Percentiles rank a stretch among this genome's conserved stretches.
These are phyloP conservation scores for Ceratocystis alfenasii DNA, from an alignment of 2,329 filamentous ascomycete species.

Conservation along the genomic window DNA sequence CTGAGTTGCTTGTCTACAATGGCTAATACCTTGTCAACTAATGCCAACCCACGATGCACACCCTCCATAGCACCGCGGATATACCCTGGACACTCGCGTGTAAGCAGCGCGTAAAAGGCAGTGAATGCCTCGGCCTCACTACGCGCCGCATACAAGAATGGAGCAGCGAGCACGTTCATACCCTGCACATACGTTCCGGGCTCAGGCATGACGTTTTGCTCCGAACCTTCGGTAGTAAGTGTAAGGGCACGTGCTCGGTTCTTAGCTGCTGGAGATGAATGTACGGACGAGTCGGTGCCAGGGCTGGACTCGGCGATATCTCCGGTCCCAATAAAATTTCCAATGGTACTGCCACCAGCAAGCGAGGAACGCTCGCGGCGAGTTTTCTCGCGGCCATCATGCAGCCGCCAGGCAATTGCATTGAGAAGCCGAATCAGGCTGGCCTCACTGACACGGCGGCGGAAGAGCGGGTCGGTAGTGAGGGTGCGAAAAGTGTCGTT, in stretches of 20 bases:
- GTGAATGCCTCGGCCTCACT: constrained; percentile 93
- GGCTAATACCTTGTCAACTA: constrained; percentile 84
- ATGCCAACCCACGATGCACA: constrained; percentile 77
- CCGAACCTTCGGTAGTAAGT: constrained; percentile 52
- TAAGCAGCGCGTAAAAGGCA: constrained; percentile 78
- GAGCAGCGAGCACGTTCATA: constrained; percentile 95
- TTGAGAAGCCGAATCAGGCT: constrained; percentile 89
- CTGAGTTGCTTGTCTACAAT: constrained; percentile 85
- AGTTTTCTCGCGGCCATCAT: constrained; percentile 56
- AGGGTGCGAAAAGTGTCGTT: constrained; percentile 97
- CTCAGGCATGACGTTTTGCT: constrained; percentile 43
- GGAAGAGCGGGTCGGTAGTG: constrained; percentile 93
- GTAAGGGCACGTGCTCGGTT: constrained; percentile 45
- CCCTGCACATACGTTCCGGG: constrained; percentile 90
- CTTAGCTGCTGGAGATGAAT: constrained; percentile 30
- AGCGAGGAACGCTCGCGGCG: constrained; percentile 28
- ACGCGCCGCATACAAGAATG: constrained; percentile 85
- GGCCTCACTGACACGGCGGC: constrained; percentile 86
- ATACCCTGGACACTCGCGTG: constrained; percentile 80
- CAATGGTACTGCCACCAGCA: background rate
- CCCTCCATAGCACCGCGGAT: constrained; percentile 95
- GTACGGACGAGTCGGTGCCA: constrained; percentile 16
- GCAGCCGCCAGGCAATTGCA: constrained; percentile 84
- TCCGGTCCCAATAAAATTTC: constrained; percentile 29
- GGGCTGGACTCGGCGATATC: background rate